These are phyloP conservation scores for Trichosporon ovoides DNA, from an alignment of 1,284 basidiomycete genomes.

Conservation along the genomic window DNA sequence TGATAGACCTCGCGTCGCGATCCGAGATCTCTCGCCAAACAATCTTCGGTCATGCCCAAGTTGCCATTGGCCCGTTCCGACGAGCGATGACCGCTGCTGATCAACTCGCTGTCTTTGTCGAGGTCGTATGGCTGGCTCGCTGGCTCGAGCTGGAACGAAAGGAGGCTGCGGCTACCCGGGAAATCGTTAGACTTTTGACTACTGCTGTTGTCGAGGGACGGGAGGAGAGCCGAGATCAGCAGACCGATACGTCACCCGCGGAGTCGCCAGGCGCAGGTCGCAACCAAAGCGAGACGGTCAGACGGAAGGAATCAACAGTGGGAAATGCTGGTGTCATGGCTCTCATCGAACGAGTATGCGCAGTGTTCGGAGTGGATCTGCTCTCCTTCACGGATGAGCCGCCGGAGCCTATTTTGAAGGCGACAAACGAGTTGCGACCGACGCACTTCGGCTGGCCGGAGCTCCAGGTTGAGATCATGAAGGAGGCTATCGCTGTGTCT, in stretches of 20 bases:
- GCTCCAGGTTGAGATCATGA: slow-evolving; percentile 80
- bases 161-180: slow-evolving; percentile 76
- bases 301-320: slow-evolving; percentile 63
- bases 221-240: slow-evolving; percentile 25
- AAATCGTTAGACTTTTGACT: slow-evolving; percentile 70
- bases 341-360: slow-evolving; percentile 67
- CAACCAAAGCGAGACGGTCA: slow-evolving; percentile 54
- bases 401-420: neutral
- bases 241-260: neutral
- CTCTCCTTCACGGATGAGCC: neutral
- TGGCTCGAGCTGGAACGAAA: slow-evolving; percentile 75
- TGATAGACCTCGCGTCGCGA: slow-evolving; percentile 56
- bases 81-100: slow-evolving; percentile 69
- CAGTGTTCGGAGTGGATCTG: slow-evolving; percentile 48
- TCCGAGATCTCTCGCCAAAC: slow-evolving; percentile 65
- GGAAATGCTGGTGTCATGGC: slow-evolving; percentile 73
- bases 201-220: slow-evolving; percentile 61
- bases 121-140: slow-evolving; percentile 66
- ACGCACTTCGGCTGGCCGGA: slow-evolving; percentile 78
- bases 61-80: slow-evolving; percentile 78
- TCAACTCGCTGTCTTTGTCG: slow-evolving; percentile 64
- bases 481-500: slow-evolving; percentile 83
- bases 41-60: slow-evolving; percentile 61
- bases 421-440: neutral
- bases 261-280: neutral